Conservation (phyloP, 306 rosid genomes). For the Quillaja saponaria region DNA sequence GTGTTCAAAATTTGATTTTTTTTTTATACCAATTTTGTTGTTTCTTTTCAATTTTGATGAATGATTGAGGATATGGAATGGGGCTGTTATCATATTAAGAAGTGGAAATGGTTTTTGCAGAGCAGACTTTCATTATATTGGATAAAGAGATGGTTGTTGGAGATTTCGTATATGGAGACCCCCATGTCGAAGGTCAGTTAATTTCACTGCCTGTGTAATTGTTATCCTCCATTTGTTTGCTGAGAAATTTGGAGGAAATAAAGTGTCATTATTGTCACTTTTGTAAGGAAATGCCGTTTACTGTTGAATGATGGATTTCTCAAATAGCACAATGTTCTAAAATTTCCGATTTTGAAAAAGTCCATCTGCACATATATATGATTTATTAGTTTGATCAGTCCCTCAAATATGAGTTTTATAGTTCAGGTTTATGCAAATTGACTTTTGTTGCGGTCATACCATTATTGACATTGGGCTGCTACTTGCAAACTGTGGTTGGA, state of each 20-base stretch:
- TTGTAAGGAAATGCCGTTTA: background rate
- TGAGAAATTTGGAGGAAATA: background rate
- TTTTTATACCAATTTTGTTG: background rate
- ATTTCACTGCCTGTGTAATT: constrained; percentile 1
- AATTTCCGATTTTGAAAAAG: too few relatives aligned
- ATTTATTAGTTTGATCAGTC: too few relatives aligned
- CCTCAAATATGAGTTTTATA: too few relatives aligned
- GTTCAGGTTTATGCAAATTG: too few relatives aligned
- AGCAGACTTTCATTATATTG: constrained; percentile 76
- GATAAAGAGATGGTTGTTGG: constrained; percentile 67
- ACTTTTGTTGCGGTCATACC: background rate
- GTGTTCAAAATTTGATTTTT: background rate
- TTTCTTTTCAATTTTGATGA: background rate
- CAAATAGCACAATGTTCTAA: background rate
- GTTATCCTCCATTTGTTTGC: constrained; percentile 6
- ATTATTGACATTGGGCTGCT: background rate
- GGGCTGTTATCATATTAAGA: constrained; percentile 2
- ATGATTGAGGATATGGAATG: background rate
- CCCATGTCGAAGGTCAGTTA: constrained; percentile 67
- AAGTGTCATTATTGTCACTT: background rate
- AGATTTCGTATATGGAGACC: constrained; percentile 66
- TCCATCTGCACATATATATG: too few relatives aligned
- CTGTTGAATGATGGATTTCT: background rate
- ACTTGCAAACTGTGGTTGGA: background rate
- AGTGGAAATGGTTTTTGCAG: constrained; percentile 57